Evolutionary conservation across 768 basidiomycete species (phyloP).

Genomic region (Dacryopinax primogenitus): DNA sequence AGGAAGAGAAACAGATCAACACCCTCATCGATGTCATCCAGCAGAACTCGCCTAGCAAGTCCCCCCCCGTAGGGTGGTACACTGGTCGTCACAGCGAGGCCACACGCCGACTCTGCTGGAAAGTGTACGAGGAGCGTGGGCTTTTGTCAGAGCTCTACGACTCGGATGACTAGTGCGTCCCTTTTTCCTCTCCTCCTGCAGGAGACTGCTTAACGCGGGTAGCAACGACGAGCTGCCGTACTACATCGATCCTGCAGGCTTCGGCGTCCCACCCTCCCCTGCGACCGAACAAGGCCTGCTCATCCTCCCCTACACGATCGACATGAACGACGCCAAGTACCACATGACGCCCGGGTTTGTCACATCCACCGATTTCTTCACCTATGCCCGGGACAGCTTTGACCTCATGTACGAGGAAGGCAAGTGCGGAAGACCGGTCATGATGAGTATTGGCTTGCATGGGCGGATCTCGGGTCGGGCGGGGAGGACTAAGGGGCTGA

Average conservation of each 20-base stretch:
- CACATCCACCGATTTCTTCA: not conserved
- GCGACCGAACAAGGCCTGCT: slow-evolving; percentile 13
- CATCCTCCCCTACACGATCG: slow-evolving; percentile 10
- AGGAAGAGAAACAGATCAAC: slow-evolving; percentile 6
- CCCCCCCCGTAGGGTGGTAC: not conserved
- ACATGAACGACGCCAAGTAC: slow-evolving; percentile 15
- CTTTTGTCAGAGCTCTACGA: not conserved
- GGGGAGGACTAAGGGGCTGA: slow-evolving; percentile 15
- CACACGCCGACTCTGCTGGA: not conserved
- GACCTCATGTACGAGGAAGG: slow-evolving; percentile 16
- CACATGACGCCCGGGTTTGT: slow-evolving; percentile 1
- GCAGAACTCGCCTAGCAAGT: slow-evolving; percentile 6
- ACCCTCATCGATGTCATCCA: not conserved
- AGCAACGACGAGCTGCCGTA: slow-evolving; percentile 17
- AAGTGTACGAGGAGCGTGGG: slow-evolving; percentile 5
- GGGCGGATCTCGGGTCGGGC: slow-evolving; percentile 1
- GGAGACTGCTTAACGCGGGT: not conserved
- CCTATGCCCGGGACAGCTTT: slow-evolving; percentile 11
- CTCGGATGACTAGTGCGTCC: slow-evolving; percentile 7
- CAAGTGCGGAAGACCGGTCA: slow-evolving; percentile 12
- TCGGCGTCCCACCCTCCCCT: slow-evolving; percentile 9
- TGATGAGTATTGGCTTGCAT: slow-evolving; percentile 12
- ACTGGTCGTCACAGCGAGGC: not conserved
- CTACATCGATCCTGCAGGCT: slow-evolving; percentile 9
- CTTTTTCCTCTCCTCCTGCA: not conserved